phyloP scores from a whole-genome alignment of 306 rosid genomes.

The Quercus mongolica region DNA sequence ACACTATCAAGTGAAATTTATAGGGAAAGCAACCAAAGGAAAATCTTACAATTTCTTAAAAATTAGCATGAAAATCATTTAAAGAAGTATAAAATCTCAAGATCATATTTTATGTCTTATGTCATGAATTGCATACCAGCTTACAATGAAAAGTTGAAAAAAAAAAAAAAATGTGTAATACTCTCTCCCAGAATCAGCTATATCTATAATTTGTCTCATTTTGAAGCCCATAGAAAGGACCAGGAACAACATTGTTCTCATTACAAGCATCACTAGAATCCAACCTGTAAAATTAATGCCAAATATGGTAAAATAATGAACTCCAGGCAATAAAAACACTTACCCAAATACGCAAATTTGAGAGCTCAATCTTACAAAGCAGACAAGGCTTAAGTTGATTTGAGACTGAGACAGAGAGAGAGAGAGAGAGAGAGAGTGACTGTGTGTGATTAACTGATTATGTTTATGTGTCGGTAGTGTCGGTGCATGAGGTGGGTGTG shows the following conservation, averaged over 20 bases:
- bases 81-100: not conserved
- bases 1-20: not conserved
- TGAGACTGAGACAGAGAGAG: no score
- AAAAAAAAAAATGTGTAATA: slow-evolving; percentile 70
- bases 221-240: slow-evolving; percentile 76
- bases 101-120: not conserved
- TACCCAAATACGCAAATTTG: no score
- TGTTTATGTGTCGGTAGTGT: no score
- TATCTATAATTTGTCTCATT: slow-evolving; percentile 67
- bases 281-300: no score
- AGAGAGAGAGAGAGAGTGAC: no score
- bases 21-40: not conserved
- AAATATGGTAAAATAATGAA: no score
- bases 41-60: not conserved
- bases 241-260: slow-evolving; percentile 69
- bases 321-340: no score
- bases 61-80: not conserved
- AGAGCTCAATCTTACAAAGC: no score
- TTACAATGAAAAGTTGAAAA: slow-evolving; percentile 60
- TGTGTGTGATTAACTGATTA: no score
- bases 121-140: not conserved
- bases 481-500: no score
- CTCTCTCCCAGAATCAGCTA: slow-evolving; percentile 90
- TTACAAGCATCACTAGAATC: no score
- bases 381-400: no score